phyloP scores from a whole-genome alignment of 441 rosid genomes.

The Syzygium malaccense region DNA sequence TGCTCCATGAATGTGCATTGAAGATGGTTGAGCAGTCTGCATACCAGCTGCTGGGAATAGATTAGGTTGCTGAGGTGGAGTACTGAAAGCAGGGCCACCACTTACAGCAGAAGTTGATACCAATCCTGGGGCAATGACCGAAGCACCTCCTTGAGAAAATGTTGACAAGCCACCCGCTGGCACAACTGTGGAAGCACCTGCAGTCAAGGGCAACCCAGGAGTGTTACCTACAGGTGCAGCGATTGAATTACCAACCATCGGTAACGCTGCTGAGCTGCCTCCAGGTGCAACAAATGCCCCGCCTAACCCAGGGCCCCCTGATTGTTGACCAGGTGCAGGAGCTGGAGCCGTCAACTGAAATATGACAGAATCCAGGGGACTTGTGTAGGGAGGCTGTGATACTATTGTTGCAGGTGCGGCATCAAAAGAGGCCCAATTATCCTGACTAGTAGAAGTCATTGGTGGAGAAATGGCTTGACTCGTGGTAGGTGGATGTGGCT shows the following conservation, averaged over 20 bases:
- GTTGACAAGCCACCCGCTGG: conserved; percentile 23
- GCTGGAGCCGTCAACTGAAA: conserved; percentile 64
- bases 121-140: conserved; percentile 23
- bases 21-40: conserved; percentile 34
- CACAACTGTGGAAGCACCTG: conserved; percentile 19
- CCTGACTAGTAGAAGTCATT: conserved; percentile 29
- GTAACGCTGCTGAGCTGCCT: conserved; percentile 16
- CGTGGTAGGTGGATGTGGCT: conserved; percentile 26
- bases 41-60: conserved; percentile 34
- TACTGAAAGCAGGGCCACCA: conserved; percentile 34
- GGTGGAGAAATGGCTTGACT: conserved; percentile 40
- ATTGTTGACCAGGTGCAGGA: conserved; percentile 36
- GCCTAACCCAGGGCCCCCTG: conserved; percentile 30
- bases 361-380: conserved; percentile 70
- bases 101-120: conserved; percentile 20
- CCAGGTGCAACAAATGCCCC: conserved; percentile 21
- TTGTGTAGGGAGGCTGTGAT: conserved; percentile 45
- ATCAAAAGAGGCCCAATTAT: conserved; percentile 95
- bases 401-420: conserved; percentile 38
- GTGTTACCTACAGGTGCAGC: conserved; percentile 18
- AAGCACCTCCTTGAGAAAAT: conserved; percentile 21
- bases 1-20: conserved; percentile 28
- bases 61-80: conserved; percentile 46
- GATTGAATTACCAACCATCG: conserved; percentile 12
- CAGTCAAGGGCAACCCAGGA: conserved; percentile 7